phyloP scores from a whole-genome alignment of 129 eudicot genomes.

The Pittosporum tobira region DNA sequence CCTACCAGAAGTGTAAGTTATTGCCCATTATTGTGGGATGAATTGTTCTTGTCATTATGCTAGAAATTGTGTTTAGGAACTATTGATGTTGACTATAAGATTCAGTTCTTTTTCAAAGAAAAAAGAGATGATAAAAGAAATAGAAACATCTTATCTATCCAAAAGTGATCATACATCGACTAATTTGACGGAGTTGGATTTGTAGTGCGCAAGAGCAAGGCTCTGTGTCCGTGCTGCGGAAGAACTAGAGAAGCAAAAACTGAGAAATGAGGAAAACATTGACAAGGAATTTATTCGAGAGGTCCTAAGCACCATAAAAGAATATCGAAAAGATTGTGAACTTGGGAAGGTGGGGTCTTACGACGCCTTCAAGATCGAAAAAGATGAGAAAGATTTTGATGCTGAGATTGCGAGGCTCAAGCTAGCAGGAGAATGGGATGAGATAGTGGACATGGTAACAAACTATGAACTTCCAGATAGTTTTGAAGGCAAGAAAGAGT shows the following conservation, averaged over 20 bases:
- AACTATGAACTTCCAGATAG: constrained; percentile 45
- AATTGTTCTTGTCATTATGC: too few relatives aligned
- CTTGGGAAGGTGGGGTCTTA: constrained; percentile 36
- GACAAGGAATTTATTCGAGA: too few relatives aligned
- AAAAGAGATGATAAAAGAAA: too few relatives aligned
- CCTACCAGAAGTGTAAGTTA: too few relatives aligned
- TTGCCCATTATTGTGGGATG: too few relatives aligned
- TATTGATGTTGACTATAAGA: too few relatives aligned
- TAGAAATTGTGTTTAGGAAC: too few relatives aligned
- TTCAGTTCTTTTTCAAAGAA: too few relatives aligned
- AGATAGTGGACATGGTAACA: constrained; percentile 45
- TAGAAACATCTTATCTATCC: too few relatives aligned
- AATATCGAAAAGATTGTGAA: constrained; percentile 28
- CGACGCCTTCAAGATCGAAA: constrained; percentile 45
- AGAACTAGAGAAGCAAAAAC: constrained; percentile 35
- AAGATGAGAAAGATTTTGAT: constrained; percentile 24
- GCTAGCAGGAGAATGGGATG: constrained; percentile 53
- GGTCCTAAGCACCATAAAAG: constrained; percentile 18
- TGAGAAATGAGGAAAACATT: constrained; percentile 24
- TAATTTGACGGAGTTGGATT: constrained; percentile 6
- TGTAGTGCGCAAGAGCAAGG: constrained; percentile 33
- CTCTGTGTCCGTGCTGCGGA: constrained; percentile 44
- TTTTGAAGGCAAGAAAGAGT: constrained; percentile 41
- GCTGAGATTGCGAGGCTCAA: constrained; percentile 34
- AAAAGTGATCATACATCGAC: too few relatives aligned